Conservation (phyloP, 2,329 filamentous ascomycete species). For the Thermomyces lanuginosus region DNA sequence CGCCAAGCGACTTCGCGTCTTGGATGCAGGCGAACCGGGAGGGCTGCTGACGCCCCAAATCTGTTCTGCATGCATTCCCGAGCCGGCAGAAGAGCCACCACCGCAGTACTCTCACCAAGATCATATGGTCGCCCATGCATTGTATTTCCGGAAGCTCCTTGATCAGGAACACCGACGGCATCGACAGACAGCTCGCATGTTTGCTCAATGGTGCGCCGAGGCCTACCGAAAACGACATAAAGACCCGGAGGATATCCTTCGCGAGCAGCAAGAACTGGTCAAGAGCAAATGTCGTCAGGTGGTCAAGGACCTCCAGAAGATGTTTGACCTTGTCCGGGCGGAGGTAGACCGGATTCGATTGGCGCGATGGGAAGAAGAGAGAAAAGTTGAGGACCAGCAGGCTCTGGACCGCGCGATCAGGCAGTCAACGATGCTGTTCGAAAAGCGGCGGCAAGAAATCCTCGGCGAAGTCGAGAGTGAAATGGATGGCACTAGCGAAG, state of each 20-base stretch:
- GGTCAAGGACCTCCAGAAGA: slow-evolving; percentile 44
- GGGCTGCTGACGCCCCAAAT: slow-evolving; percentile 54
- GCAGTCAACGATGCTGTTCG: slow-evolving; percentile 34
- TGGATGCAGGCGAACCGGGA: slow-evolving; percentile 56
- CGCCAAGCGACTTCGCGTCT: slow-evolving; percentile 48
- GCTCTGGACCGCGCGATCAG: slow-evolving; percentile 37
- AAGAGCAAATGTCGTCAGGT: slow-evolving; percentile 56
- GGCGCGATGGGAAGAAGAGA: slow-evolving; percentile 43
- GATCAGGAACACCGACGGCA: slow-evolving; percentile 64
- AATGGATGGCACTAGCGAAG: slow-evolving; percentile 52
- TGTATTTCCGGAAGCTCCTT: slow-evolving; percentile 68
- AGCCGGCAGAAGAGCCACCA: slow-evolving; percentile 55
- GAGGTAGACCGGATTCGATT: slow-evolving; percentile 42
- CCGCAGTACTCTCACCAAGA: slow-evolving; percentile 76
- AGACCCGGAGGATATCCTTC: slow-evolving; percentile 56
- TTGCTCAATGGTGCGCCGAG: slow-evolving; percentile 43
- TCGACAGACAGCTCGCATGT: slow-evolving; percentile 55
- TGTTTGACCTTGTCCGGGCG: slow-evolving; percentile 42
- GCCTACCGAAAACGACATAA: slow-evolving; percentile 28
- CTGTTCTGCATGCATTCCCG: slow-evolving; percentile 58
- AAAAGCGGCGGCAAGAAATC: slow-evolving; percentile 28
- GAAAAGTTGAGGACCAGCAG: slow-evolving; percentile 34
- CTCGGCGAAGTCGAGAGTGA: slow-evolving; percentile 45
- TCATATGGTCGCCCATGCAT: slow-evolving; percentile 62
- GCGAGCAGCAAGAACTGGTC: slow-evolving; percentile 55